Evolutionary conservation across 2,329 filamentous ascomycete species (phyloP).

Genomic region (Byssothecium circinans): DNA sequence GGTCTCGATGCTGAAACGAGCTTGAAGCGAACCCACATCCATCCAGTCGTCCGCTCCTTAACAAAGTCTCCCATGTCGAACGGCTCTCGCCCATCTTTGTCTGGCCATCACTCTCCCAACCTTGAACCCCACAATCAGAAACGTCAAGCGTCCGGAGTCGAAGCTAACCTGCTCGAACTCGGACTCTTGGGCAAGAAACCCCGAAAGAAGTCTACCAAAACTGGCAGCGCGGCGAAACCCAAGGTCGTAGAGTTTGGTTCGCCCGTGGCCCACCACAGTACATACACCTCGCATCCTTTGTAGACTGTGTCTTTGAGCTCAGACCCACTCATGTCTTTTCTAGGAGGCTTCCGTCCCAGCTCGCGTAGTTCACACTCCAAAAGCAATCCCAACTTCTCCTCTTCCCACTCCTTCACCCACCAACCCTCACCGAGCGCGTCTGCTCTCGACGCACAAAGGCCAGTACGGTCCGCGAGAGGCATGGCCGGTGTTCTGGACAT

Average conservation of each 20-base stretch:
- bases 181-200: slow-evolving; percentile 32
- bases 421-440: slow-evolving; percentile 25
- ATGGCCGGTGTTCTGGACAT: slow-evolving; percentile 71
- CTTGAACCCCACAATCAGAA: slow-evolving; percentile 23
- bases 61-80: slow-evolving; percentile 40
- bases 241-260: slow-evolving; percentile 41
- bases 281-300: slow-evolving; percentile 27
- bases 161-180: slow-evolving; percentile 40
- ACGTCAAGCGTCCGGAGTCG: slow-evolving; percentile 23
- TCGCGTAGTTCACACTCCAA: slow-evolving; percentile 37
- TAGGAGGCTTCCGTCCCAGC: slow-evolving; percentile 42
- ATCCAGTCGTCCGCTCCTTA: slow-evolving; percentile 31
- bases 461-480: slow-evolving; percentile 41
- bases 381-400: slow-evolving; percentile 16
- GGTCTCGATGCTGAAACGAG: slow-evolving; percentile 45
- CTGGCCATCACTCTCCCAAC: slow-evolving; percentile 29
- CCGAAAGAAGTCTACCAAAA: slow-evolving; percentile 3
- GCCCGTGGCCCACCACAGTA: slow-evolving; percentile 36
- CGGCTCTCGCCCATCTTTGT: slow-evolving; percentile 36
- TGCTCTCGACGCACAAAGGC: slow-evolving; percentile 30
- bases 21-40: slow-evolving; percentile 44
- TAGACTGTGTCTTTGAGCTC: slow-evolving; percentile 39
- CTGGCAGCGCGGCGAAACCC: slow-evolving; percentile 24
- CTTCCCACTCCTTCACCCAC: slow-evolving; percentile 10
- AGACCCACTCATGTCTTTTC: slow-evolving; percentile 45